Base-by-base conservation (phyloP, 768 basidiomycete genomes). In the Peribolospora baueri region DNA sequence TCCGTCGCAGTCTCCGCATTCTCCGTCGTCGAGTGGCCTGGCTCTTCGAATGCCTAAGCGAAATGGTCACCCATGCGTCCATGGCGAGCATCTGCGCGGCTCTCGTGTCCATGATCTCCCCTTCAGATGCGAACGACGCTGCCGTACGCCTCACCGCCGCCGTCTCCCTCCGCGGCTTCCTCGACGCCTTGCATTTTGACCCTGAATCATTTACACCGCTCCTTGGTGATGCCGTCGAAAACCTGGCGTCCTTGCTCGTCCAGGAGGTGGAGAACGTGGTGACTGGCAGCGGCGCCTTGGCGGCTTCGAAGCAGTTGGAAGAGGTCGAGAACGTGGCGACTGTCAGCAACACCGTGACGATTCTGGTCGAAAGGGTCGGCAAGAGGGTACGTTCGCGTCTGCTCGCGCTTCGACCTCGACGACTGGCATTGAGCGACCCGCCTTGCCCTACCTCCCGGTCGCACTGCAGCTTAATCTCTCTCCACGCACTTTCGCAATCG, bases 1-100 rank as follows among this genome's bases (percentile, higher is more conserved):
- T 42, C 41, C 45, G 46, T 7, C 46, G 39, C 55, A 91, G 88
- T 56, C 86, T 82, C 64, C 82, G 84, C 0, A 82, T 97, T 54
- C 76, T 97, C 58, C 91, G 95, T 66, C 77, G 87, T n/a, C 76
- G 90, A 41, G 82, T 95, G 59, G 87, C 90, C 1, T 93, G 88
- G 87, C 70, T 95, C 4, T 75, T 95, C 49, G 88, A 80, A 72
- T 87, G 85, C 82, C 73, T 86, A 42, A 71, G 76, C 10, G 81
- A 86, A 50, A 73, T 75, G 41, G 45, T 57, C 56, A 78, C 77
- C 58, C 67, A 74, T 14, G 72, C 77, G 1, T 75, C 76, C 49
- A 76, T 80, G 57, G 70, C 76, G 2, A 68, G 72, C 53, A 70
- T 88, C 39, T 95, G 87, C 85, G 75, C 84, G 58, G 73, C 87